phyloP scores from a whole-genome alignment of 805 yeast species.

The Huiozyma sinensis region DNA sequence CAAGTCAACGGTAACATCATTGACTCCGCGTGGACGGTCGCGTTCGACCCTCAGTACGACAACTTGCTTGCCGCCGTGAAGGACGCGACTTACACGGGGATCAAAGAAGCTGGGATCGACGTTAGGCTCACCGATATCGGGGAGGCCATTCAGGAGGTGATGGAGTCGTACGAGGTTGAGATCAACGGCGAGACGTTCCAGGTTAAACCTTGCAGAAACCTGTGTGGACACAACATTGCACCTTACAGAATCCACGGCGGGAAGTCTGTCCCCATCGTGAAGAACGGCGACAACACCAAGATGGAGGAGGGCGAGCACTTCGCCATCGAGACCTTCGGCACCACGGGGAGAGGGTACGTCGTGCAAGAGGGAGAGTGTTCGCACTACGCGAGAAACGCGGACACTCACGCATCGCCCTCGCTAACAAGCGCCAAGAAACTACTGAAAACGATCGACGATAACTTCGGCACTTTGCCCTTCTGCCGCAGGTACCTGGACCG shows the following conservation, averaged over 20 bases:
- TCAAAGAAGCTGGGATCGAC: slow-evolving; percentile 88
- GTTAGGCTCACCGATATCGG: slow-evolving; percentile 93
- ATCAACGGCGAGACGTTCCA: slow-evolving; percentile 77
- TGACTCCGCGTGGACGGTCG: slow-evolving; percentile 89
- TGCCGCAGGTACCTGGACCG: slow-evolving; percentile 92
- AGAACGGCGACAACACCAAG: slow-evolving; percentile 86
- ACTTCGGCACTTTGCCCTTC: slow-evolving; percentile 93
- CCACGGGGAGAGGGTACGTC: slow-evolving; percentile 92
- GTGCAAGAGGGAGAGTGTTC: slow-evolving; percentile 83
- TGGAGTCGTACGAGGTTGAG: slow-evolving; percentile 94
- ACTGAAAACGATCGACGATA: slow-evolving; percentile 56
- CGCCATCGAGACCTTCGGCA: slow-evolving; percentile 97
- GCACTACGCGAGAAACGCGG: slow-evolving; percentile 67
- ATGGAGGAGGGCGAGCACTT: slow-evolving; percentile 98
- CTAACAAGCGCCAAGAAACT: slow-evolving; percentile 61
- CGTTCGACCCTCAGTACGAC: slow-evolving; percentile 80
- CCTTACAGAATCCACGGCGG: slow-evolving; percentile 86
- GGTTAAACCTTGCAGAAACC: slow-evolving; percentile 79
- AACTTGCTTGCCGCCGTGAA: slow-evolving; percentile 71
- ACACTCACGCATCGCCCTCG: slow-evolving; percentile 31
- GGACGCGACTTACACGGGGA: slow-evolving; percentile 91
- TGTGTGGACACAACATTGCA: slow-evolving; percentile 88
- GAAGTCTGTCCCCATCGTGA: slow-evolving; percentile 92
- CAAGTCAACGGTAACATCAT: slow-evolving; percentile 90
- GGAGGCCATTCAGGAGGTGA: slow-evolving; percentile 89